Evolutionary conservation across 164 flowering plant species (phyloP), one percentile per base, ranked within the genome.

Genomic region (Cinnamomum micranthum): DNA sequence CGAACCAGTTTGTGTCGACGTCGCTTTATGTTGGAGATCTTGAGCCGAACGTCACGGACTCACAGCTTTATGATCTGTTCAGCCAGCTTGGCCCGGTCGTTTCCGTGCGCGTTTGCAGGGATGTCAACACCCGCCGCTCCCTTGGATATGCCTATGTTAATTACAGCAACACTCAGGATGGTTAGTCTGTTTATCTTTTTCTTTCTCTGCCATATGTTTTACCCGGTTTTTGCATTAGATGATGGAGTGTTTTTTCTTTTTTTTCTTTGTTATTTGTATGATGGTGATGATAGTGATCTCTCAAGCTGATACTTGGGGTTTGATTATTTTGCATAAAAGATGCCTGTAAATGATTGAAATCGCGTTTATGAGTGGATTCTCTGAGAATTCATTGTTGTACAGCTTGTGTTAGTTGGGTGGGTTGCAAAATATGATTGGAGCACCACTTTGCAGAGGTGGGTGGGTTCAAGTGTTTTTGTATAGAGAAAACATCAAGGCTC

Each of bases 1-100:
- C 78, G 23, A 81, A 62, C 68, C 87, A 83, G 81, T 81, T 80
- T 55, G 60, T 70, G 71, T 14, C 90, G 68, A 88, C 83, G 72
- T 89, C 95, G 17, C 78, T 91, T 73, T 91, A 88, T 72, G 95
- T 91, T 0, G 93, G 95, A 10, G 93, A 91, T 85, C 89, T 91
- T 68, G 93, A 89, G 55, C 77, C 73, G 9, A 73, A 74, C 6
- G 84, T 89, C 13, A 79, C 78, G 2, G 95, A 91, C 60, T 59
- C 50, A 0, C 87, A 87, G 50, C 82, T 91, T 64, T 82, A 67
- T 50, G 91, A 88, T 77, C 77, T 91, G 71, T 91, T 91, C 76
- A 82, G 74, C 76, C 87, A 79, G 55, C 77, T 86, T 1, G 92
- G 82, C 22, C 84, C 69, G 23, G 88, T 91, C 2, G 59, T 75